Evolutionary conservation across 257 asterid genomes (phyloP), one percentile per base, ranked within the genome.

Genomic region (Salvia hispanica): DNA sequence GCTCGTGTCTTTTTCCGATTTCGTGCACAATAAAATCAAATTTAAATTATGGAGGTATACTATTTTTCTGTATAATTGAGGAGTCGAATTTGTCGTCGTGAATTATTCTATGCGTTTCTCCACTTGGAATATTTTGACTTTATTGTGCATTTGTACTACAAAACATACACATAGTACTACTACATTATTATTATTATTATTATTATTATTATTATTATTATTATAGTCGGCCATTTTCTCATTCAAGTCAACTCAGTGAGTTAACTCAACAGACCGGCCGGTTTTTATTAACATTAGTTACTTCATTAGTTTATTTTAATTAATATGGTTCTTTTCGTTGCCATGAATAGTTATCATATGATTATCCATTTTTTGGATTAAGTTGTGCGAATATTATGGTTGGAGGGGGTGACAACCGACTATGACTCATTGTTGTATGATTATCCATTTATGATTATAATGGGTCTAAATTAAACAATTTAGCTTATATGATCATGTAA

Each of bases 1-100:
- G 33, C 54, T 18, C 55, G 12, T 18, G 65, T 77, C 78, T 3
- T 69, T 81, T 64, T n/a, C 69, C 80, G 64, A 43, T 62, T 45
- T 40, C 60, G 59, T 58, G 70, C 73, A 71, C 48, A 2, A 66
- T 71, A 64, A 66, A 48, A 69, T 50, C 47, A 66, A 44, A 66
- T 40, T 57, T 7, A 58, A 58, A n/a, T 58, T 6, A 36, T 36
- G 64, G 47, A 58, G 28, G 16, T n/a, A 3, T 51, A 18, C 59
- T 46, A 31, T 21, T 34, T 34, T 4, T 10, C 62, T 69, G 12
- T 54, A 4, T 42, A 58, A 39, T 15, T 72, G 64, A 25, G 8
- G 61, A 64, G 61, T 68, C 76, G 31, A 43, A 0, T 46, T 66
- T 65, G 39, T 65, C 74, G 73, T 48, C 28, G 9, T 12, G 21